Evolutionary conservation across 768 basidiomycete genomes (phyloP), one percentile per base, ranked within the genome.

Genomic region (Hericium alpestre): DNA sequence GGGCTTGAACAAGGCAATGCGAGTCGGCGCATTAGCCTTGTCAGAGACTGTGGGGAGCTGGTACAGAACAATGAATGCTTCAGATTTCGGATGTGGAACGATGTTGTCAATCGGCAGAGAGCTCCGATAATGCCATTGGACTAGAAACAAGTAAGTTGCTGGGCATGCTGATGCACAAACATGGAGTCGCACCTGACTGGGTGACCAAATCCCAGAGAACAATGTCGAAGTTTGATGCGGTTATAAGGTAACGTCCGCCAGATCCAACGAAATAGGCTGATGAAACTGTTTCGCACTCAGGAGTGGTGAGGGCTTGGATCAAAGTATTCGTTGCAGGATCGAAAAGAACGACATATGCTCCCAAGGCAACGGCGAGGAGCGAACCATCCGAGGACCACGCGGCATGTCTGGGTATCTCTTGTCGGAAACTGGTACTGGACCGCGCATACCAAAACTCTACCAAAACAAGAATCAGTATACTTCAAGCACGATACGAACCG

Each of bases 321-420:
- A 89, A 70, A 22, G 74, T 69, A 59, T 82, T 86, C 22, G 81
- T 82, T 20, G 72, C 63, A 0, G 89, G 77, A 63, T 92, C 84
- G 69, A 88, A 96, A 6, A 98, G 69, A 5, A 82, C 80, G 54
- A 94, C 76, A 58, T 80, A 80, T 15, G 78, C 66, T 0, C 82
- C 83, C 54, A 87, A 77, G 12, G 84, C 76, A 20, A 94, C 77
- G 12, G 86, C 87, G 49, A 98, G 73, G 37, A 99, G 75, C 5
- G 93, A 93, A 9, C 82, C 86, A 67, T 99, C 96, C 4, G 76
- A 78, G 6, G 94, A 90, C 84, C 93, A 96, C 1, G 83, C 77
- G 0, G 79, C 73, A 60, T 83, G 76, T 54, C 74, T 76, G 37
- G 93, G 89, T 53, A 74, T 71, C 65, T 83, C 79, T n/a, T 76